Conservation (phyloP, 495 filamentous ascomycete genomes). For the Penicillium flavigenum region DNA sequence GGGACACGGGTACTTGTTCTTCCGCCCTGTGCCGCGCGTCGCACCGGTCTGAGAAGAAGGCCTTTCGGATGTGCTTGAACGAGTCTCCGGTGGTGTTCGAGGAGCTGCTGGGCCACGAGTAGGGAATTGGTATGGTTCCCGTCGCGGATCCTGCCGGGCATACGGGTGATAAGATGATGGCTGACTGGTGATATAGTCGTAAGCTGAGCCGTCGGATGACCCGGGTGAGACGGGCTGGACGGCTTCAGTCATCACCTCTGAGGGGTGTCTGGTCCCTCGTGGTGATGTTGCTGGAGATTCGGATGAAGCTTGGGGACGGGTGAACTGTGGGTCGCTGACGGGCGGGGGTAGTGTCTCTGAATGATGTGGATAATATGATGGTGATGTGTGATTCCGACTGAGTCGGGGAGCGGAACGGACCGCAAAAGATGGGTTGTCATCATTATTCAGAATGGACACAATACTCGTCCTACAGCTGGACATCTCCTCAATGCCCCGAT, state of each 20-base stretch:
- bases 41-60: conserved; percentile 26
- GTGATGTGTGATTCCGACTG: conserved; percentile 31
- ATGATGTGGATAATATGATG: conserved; percentile 30
- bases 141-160: conserved; percentile 27
- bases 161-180: conserved; percentile 30
- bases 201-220: conserved; percentile 42
- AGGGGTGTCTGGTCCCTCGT: conserved; percentile 27
- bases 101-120: conserved; percentile 24
- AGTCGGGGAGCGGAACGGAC: conserved; percentile 44
- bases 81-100: conserved; percentile 30
- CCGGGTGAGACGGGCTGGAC: conserved; percentile 33
- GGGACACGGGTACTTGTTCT: conserved; percentile 58
- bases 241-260: conserved; percentile 32
- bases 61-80: conserved; percentile 26
- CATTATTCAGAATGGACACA: conserved; percentile 52
- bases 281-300: conserved; percentile 32
- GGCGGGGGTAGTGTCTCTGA: conserved; percentile 31
- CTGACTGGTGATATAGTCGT: conserved; percentile 39
- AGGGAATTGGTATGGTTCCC: conserved; percentile 19
- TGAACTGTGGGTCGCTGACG: conserved; percentile 20
- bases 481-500: conserved; percentile 31
- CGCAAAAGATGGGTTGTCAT: conserved; percentile 50
- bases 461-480: conserved; percentile 39
- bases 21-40: conserved; percentile 28
- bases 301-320: conserved; percentile 28